Conservation (phyloP, 345 rosid genomes). For the Eucalyptus virginea region DNA sequence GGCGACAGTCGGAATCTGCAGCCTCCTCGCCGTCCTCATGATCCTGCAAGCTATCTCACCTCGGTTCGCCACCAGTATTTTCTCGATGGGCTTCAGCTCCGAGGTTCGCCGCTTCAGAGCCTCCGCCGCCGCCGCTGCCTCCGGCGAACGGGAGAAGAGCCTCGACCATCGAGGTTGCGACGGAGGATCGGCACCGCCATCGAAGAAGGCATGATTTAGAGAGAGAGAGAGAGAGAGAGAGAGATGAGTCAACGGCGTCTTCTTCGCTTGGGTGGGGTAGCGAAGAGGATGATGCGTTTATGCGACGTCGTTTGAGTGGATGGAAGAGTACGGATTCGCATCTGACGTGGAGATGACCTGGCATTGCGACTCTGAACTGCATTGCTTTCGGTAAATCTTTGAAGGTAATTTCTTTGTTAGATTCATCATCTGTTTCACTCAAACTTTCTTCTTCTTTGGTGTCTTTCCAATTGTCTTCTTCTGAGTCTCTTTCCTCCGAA, state of each 20-base stretch:
- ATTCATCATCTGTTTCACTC: neutral
- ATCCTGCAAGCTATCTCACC: slow-evolving; percentile 89
- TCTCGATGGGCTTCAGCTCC: slow-evolving; percentile 36
- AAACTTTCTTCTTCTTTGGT: neutral
- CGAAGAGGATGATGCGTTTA: neutral
- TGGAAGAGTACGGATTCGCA: neutral
- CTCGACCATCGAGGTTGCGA: slow-evolving; percentile 18
- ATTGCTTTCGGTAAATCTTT: too few species aligned
- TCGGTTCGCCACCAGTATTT: slow-evolving; percentile 74
- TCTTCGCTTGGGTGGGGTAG: neutral
- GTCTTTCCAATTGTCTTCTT: neutral
- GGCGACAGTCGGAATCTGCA: slow-evolving; percentile 77
- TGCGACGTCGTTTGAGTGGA: fast-evolving
- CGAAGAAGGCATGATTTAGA: too few species aligned
- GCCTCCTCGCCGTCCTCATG: slow-evolving; percentile 68
- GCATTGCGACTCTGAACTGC: neutral
- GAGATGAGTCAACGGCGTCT: neutral
- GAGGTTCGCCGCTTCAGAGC: neutral
- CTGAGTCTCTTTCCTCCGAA: neutral
- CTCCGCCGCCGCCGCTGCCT: neutral
- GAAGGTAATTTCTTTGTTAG: too few species aligned
- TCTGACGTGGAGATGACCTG: neutral
- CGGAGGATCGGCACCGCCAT: too few species aligned
- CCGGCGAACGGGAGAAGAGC: slow-evolving; percentile 10
- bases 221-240: too few species aligned